Base-by-base conservation (phyloP, 2,329 filamentous ascomycete genomes). In the Fusarium bulbicola region DNA sequence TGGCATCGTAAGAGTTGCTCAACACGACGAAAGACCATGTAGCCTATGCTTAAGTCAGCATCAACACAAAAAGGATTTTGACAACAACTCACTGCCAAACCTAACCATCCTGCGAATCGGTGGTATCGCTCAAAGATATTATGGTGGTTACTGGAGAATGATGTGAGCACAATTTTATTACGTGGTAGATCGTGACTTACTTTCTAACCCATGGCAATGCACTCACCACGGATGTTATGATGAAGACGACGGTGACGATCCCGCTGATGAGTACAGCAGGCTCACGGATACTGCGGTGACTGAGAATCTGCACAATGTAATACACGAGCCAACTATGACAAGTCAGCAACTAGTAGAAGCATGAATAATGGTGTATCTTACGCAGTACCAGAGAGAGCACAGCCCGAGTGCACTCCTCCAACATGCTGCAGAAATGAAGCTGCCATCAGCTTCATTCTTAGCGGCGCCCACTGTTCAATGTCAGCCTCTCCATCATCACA, bases 151-250 rank as follows among this genome's bases (percentile, higher is more conserved):
- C 62, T 64, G 5, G 2, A n/a, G n/a, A n/a, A n/a, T n/a, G n/a
- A n/a, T n/a, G n/a, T n/a, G n/a, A n/a, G n/a, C n/a, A n/a, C n/a
- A n/a, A n/a, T n/a, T n/a, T n/a, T n/a, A n/a, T n/a, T n/a, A n/a
- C n/a, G n/a, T n/a, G n/a, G n/a, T n/a, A n/a, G n/a, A n/a, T n/a
- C n/a, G n/a, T n/a, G 15, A 59, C 46, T n/a, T 13, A 64, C 62
- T 64, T 64, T 20, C 62, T 24, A 7, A 64, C 20, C 62, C 57
- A 64, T 8, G 62, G 62, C 1, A 61, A 2, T 24, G 62, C 62
- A 12, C 62, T 64, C 1, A 64, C 12, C 1, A 61, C 28, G 4
- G 62, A 61, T 5, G 28, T 18, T 8, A 40, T 28, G 4, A 64
- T 46, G 4, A 64, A 49, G 6, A n/a, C 21, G 9, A 59, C 43